A percentile compares a stretch with the other conserved stretches of the same genome.
Conservation (phyloP, 345 rosid species). For the Euphorbia pulcherrima region DNA sequence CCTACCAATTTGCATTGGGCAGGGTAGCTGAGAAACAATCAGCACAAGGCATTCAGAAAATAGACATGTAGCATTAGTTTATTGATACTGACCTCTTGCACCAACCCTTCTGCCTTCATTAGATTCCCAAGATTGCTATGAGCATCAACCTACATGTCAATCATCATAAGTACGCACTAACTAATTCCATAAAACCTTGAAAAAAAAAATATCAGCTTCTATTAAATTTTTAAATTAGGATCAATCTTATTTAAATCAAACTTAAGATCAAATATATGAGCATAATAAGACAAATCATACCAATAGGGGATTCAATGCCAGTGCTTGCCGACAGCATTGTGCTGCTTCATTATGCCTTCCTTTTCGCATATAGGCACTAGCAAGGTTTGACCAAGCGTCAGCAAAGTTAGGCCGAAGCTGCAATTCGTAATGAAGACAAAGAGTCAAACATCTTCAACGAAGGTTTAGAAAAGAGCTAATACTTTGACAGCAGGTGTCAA, state of each 20-base stretch:
- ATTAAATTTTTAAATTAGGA: too few species aligned
- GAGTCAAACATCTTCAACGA: neutral
- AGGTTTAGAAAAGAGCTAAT: neutral
- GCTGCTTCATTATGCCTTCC: constrained; percentile 94
- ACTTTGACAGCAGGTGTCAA: neutral
- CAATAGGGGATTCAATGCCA: constrained; percentile 82
- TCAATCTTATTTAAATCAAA: neutral
- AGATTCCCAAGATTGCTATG: constrained; percentile 91
- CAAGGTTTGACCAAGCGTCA: constrained; percentile 98
- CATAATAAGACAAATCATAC: constrained; percentile 33
- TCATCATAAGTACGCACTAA: constrained; percentile 15
- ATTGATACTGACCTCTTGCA: constrained; percentile 79
- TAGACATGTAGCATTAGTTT: constrained; percentile 8
- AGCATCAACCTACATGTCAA: constrained; percentile 72
- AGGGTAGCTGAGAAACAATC: constrained; percentile 9
- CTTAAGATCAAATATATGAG: constrained; percentile 3
- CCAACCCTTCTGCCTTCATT: constrained; percentile 91
- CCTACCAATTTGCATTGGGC: constrained; percentile 12
- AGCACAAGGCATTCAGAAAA: neutral
- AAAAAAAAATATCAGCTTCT: constrained; percentile 4
- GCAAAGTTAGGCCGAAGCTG: constrained; percentile 96
- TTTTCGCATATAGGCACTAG: constrained; percentile 94
- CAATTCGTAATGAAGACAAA: constrained; percentile 6
- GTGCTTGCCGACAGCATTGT: constrained; percentile 94
- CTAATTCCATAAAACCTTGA: neutral